Conservation (phyloP, 2,329 filamentous ascomycete species). For the Stenocarpella maydis region DNA sequence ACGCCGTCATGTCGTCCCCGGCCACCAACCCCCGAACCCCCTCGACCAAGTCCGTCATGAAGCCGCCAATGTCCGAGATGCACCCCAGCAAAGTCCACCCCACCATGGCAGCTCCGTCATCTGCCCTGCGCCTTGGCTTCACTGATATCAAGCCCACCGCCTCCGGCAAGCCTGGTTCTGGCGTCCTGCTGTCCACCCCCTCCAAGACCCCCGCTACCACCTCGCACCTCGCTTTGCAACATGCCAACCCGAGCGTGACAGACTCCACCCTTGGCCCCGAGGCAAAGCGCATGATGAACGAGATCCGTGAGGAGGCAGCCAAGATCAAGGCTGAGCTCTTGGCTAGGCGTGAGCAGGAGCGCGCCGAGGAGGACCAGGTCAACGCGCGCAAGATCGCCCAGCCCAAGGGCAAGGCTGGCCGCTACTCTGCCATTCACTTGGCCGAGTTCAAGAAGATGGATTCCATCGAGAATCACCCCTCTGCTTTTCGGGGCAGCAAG, state of each 20-base stretch:
- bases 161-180: constrained; percentile 46
- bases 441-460: constrained; percentile 97
- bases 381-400: constrained; percentile 76
- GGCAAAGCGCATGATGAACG: constrained; percentile 68
- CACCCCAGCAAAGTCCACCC: constrained; percentile 85
- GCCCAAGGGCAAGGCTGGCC: constrained; percentile 78
- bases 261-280: constrained; percentile 67
- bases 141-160: constrained; percentile 72
- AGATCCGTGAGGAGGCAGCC: constrained; percentile 75
- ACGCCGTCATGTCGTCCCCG: constrained; percentile 48
- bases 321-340: constrained; percentile 75
- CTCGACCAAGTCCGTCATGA: constrained; percentile 68
- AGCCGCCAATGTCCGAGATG: constrained; percentile 84
- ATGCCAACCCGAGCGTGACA: constrained; percentile 54
- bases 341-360: constrained; percentile 66
- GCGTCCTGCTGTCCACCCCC: constrained; percentile 66
- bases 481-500: constrained; percentile 72
- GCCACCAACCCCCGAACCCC: constrained; percentile 62
- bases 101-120: constrained; percentile 79
- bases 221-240: constrained; percentile 72
- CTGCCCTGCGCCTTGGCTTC: constrained; percentile 84
- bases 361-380: constrained; percentile 52
- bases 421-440: constrained; percentile 88
- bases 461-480: constrained; percentile 88
- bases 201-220: constrained; percentile 64